Conservation (phyloP, 495 filamentous ascomycete genomes). For the Letharia lupina region DNA sequence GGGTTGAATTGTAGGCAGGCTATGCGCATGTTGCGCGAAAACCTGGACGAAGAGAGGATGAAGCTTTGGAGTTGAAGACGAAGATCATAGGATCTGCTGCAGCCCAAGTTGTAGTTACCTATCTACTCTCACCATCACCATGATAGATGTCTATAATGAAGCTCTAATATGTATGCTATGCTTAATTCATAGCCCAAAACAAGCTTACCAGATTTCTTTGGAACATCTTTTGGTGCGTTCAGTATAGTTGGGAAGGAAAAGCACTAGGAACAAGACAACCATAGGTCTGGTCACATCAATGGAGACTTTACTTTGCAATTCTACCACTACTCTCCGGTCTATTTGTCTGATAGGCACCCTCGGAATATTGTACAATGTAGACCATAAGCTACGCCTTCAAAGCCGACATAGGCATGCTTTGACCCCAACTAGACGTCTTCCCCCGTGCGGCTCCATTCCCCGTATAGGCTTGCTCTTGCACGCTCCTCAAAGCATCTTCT, state of each 20-base stretch:
- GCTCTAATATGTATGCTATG: not conserved
- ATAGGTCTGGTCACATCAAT: not conserved
- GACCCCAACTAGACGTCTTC: not conserved
- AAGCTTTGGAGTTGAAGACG: not conserved
- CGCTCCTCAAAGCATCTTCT: not conserved
- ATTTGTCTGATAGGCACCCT: not conserved
- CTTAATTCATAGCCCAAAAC: not conserved
- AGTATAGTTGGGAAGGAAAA: not conserved
- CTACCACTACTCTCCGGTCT: not conserved
- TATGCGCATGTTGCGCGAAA: slow-evolving; percentile 54
- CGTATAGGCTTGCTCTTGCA: not conserved
- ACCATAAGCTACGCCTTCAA: not conserved
- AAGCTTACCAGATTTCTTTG: too few species aligned
- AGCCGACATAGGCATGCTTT: not conserved
- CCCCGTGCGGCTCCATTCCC: not conserved
- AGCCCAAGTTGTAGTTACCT: not conserved
- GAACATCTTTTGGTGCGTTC: not conserved
- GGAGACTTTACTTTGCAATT: not conserved
- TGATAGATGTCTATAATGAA: not conserved
- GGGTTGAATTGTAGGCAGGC: slow-evolving; percentile 75
- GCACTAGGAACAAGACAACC: not conserved
- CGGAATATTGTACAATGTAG: not conserved
- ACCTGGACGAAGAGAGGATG: not conserved
- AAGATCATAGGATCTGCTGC: not conserved
- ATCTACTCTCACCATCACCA: not conserved